Evolutionary conservation across 257 asterid genomes (phyloP).

Genomic region (Ballota nigra): DNA sequence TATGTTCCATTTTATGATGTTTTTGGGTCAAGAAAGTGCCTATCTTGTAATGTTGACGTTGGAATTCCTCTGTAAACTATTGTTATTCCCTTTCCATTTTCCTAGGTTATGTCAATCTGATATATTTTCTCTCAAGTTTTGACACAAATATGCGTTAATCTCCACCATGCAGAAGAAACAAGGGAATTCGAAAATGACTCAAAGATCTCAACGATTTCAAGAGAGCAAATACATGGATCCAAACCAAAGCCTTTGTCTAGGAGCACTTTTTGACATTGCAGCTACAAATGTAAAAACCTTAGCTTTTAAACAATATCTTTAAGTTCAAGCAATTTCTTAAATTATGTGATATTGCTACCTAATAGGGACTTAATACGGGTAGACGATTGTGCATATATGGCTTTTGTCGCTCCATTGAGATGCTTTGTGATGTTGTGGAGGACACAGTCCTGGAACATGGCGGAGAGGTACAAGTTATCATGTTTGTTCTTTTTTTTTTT

Average conservation of each 20-base stretch:
- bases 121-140: neutral
- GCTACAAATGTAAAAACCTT: constrained; percentile 74
- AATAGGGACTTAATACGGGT: constrained; percentile 82
- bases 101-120: neutral
- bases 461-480: constrained; percentile 70
- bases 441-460: constrained; percentile 97
- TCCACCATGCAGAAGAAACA: constrained; percentile 59
- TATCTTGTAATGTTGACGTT: neutral
- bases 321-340: neutral
- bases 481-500: neutral
- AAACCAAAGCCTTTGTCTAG: constrained; percentile 77
- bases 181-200: constrained; percentile 54
- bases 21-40: constrained; percentile 2
- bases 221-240: constrained; percentile 99
- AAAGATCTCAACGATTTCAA: constrained; percentile 60
- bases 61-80: neutral
- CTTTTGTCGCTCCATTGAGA: constrained; percentile 94
- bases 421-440: constrained; percentile 98
- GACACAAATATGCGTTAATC: constrained; percentile 6
- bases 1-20: neutral
- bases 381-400: constrained; percentile 94
- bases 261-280: constrained; percentile 97
- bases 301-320: constrained; percentile 10
- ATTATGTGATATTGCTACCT: constrained; percentile 15
- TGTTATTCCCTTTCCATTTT: neutral